Evolutionary conservation across 108 stramenopile genomes (phyloP).

Genomic region (Cyclotella kingstonii): DNA sequence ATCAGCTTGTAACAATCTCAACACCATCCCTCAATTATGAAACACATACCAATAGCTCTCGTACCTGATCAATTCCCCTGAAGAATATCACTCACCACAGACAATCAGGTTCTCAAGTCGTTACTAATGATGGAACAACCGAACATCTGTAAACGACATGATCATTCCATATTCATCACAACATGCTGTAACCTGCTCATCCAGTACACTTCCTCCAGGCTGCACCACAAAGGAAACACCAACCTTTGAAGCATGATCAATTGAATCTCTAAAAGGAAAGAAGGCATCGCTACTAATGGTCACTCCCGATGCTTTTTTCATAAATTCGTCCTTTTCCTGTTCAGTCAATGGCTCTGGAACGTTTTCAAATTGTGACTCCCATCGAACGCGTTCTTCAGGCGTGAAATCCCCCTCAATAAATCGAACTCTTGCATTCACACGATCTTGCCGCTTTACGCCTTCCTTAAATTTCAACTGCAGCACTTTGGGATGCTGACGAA

Average conservation of each 20-base stretch:
- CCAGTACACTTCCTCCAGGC: conserved; percentile 95
- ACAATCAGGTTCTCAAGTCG: too few relatives aligned
- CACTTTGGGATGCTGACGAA: conserved; percentile 98
- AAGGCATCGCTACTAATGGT: conserved; percentile 95
- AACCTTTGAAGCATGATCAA: conserved; percentile 97
- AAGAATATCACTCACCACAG: too few relatives aligned
- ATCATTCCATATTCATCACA: conserved; percentile 96
- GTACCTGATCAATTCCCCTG: too few relatives aligned
- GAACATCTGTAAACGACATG: conserved; percentile 94
- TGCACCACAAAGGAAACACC: conserved; percentile 95
- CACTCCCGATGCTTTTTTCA: conserved; percentile 79
- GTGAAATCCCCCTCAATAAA: conserved; percentile 99
- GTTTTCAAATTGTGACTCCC: conserved; percentile 85
- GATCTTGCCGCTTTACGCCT: conserved; percentile 95
- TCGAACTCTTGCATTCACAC: conserved; percentile 97
- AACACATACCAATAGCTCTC: too few relatives aligned
- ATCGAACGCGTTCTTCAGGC: conserved; percentile 83
- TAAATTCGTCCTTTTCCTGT: conserved; percentile 90
- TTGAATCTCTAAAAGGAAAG: conserved; percentile 99
- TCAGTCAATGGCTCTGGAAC: conserved; percentile 87
- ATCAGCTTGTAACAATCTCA: too few relatives aligned
- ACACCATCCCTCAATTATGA: too few relatives aligned
- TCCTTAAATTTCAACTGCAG: conserved; percentile 90
- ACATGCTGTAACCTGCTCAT: conserved; percentile 87
- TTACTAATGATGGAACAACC: conserved; percentile 97